A percentile compares a stretch with the other conserved stretches of the same genome.
These are phyloP conservation scores for Leishmania turanica DNA, from an alignment of 208 protist genomes.

Conservation along the genomic window DNA sequence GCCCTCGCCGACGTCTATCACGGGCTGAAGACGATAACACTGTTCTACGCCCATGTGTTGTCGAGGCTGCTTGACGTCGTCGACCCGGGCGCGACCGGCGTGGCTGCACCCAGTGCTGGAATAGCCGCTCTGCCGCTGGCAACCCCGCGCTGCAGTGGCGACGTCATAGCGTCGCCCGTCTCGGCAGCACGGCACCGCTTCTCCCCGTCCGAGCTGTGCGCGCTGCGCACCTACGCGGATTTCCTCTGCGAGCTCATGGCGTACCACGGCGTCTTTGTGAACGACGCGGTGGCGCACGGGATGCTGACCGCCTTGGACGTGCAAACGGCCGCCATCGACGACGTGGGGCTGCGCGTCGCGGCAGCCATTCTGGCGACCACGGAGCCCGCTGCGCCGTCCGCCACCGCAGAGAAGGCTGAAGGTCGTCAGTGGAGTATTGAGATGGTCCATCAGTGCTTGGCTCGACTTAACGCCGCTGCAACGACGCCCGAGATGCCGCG, in stretches of 20 bases:
- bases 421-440: background rate
- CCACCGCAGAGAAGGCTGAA: background rate
- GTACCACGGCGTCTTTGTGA: conserved; percentile 75
- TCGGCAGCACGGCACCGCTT: conserved; percentile 6
- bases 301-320: conserved; percentile 45
- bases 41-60: conserved; percentile 21
- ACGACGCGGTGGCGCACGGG: conserved; percentile 31
- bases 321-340: conserved; percentile 36
- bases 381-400: too few species aligned
- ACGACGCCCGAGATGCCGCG: background rate
- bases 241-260: conserved; percentile 79
- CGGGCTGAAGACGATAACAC: conserved; percentile 11
- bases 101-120: background rate
- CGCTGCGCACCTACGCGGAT: conserved; percentile 46
- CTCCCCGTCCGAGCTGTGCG: conserved; percentile 34
- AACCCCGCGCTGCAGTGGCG: background rate
- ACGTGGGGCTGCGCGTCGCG: conserved; percentile 24
- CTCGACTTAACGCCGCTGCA: background rate
- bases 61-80: conserved; percentile 15
- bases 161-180: background rate
- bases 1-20: conserved; percentile 11
- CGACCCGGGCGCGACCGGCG: background rate
- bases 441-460: conserved; percentile 8
- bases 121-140: background rate
- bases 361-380: background rate